These are phyloP conservation scores for Claviceps paspali DNA, from an alignment of 2,329 filamentous ascomycete genomes.

Conservation along the genomic window DNA sequence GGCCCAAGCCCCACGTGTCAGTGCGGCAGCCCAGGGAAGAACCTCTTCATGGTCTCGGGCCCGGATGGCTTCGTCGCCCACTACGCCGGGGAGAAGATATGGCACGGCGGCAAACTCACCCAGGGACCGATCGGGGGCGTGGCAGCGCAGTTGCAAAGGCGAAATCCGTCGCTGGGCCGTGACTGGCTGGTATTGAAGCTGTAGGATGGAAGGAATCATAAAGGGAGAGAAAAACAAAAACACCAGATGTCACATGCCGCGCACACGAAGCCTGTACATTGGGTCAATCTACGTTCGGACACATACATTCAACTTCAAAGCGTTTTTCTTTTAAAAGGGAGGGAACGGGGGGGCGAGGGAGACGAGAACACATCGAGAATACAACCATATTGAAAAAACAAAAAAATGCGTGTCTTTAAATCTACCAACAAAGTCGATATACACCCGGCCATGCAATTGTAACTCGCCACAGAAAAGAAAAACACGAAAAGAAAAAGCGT, in stretches of 20 bases:
- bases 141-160: conserved; percentile 42
- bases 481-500: background rate
- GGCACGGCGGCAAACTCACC: conserved; percentile 54
- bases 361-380: too few species aligned
- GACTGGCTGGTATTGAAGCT: conserved; percentile 40
- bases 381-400: background rate
- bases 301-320: too few species aligned
- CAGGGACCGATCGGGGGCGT: conserved; percentile 64
- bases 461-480: background rate
- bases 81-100: conserved; percentile 66
- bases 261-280: too few species aligned
- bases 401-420: too few species aligned
- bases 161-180: conserved; percentile 18
- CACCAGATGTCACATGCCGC: too few species aligned
- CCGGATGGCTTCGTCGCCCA: conserved; percentile 78
- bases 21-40: conserved; percentile 29
- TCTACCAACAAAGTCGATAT: too few species aligned
- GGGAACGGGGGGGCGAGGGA: too few species aligned
- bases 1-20: conserved; percentile 11
- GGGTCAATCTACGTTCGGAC: too few species aligned
- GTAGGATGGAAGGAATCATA: conserved; percentile 11
- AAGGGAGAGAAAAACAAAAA: background rate
- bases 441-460: background rate
- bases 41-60: conserved; percentile 71
- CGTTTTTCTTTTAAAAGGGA: too few species aligned